Evolutionary conservation across 768 basidiomycete genomes (phyloP).

Genomic region (Phlebiopsis gigantea): DNA sequence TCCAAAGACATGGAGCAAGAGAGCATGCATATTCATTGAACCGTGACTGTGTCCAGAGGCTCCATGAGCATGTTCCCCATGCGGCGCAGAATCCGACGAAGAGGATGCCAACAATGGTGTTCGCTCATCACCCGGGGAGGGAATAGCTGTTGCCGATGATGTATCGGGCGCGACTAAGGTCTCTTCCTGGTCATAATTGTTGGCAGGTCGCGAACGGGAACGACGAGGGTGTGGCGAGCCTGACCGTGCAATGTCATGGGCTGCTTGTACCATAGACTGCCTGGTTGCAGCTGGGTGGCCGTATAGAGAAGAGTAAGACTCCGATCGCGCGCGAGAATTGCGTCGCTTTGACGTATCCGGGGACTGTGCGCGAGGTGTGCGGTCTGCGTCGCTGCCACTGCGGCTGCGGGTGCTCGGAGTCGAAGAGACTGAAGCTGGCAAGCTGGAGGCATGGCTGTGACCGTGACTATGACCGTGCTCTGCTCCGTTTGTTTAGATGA

Average conservation of each 20-base stretch:
- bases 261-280: slow-evolving; percentile 73
- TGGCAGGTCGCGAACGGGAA: slow-evolving; percentile 20
- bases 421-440: slow-evolving; percentile 29
- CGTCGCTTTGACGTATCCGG: slow-evolving; percentile 26
- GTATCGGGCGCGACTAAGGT: background rate
- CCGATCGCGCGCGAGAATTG: slow-evolving; percentile 29
- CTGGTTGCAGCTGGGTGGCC: slow-evolving; percentile 71
- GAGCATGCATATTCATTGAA: slow-evolving; percentile 98
- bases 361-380: slow-evolving; percentile 28
- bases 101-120: slow-evolving; percentile 18
- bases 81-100: slow-evolving; percentile 11
- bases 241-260: slow-evolving; percentile 69
- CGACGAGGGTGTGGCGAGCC: slow-evolving; percentile 28
- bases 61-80: slow-evolving; percentile 13
- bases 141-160: background rate
- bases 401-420: slow-evolving; percentile 32
- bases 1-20: slow-evolving; percentile 90
- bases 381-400: slow-evolving; percentile 14
- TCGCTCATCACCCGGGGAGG: slow-evolving; percentile 11
- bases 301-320: slow-evolving; percentile 59
- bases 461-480: slow-evolving; percentile 60
- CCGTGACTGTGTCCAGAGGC: slow-evolving; percentile 36
- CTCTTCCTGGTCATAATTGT: slow-evolving; percentile 7
- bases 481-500: slow-evolving; percentile 19
- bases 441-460: slow-evolving; percentile 27